These are phyloP conservation scores for Capsella bursapastoris DNA, from an alignment of 345 rosid genomes.

Conservation along the genomic window DNA sequence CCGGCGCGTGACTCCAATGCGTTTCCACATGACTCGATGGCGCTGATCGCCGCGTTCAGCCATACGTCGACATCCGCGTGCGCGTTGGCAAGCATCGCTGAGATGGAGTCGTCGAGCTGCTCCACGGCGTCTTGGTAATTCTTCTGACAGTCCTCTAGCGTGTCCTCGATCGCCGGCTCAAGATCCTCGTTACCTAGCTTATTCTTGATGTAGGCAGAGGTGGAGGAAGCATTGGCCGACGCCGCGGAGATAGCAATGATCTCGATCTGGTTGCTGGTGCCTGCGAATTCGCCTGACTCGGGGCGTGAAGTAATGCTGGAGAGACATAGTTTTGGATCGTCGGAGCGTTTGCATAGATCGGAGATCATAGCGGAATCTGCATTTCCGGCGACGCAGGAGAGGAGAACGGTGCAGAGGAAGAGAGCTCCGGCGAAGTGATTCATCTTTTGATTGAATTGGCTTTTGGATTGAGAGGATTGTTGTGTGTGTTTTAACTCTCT, in stretches of 20 bases:
- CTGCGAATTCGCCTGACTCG: conserved; percentile 41
- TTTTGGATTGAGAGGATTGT: conserved; percentile 6
- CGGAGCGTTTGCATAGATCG: conserved; percentile 44
- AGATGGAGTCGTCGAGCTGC: conserved; percentile 64
- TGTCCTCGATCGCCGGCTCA: conserved; percentile 53
- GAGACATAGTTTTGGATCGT: conserved; percentile 50
- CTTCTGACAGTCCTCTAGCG: conserved; percentile 61
- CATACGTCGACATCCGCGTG: conserved; percentile 46
- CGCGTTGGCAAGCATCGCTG: conserved; percentile 51
- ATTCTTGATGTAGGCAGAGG: conserved; percentile 43
- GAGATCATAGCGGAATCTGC: conserved; percentile 25
- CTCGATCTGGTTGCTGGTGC: conserved; percentile 49
- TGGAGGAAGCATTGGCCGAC: conserved; percentile 49
- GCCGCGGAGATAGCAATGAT: conserved; percentile 56
- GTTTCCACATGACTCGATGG: conserved; percentile 47
- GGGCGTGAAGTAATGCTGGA: conserved; percentile 51
- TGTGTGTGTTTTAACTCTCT: not conserved
- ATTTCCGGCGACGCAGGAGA: conserved; percentile 5
- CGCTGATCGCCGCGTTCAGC: conserved; percentile 55
- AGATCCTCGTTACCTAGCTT: conserved; percentile 28
- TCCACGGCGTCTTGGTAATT: conserved; percentile 54
- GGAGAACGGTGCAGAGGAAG: conserved; percentile 22
- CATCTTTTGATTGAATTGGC: conserved; percentile 19
- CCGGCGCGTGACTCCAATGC: conserved; percentile 34
- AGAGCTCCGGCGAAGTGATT: conserved; percentile 31